Conservation (phyloP, 2,329 filamentous ascomycete species). For the Phialophora verrucosa region DNA sequence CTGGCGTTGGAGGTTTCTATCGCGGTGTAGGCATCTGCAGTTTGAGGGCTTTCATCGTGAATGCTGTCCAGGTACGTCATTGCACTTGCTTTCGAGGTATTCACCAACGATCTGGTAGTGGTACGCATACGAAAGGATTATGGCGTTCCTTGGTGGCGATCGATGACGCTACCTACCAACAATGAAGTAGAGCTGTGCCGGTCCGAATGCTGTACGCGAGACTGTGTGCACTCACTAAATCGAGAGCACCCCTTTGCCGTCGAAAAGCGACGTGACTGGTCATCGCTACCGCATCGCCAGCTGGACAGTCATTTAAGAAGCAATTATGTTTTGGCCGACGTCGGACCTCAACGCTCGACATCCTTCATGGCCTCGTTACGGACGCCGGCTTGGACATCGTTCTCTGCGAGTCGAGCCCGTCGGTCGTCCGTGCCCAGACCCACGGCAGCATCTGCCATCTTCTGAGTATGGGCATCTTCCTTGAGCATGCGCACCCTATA, state of each 20-base stretch:
- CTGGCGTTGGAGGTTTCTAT: constrained; percentile 70
- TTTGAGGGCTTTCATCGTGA: constrained; percentile 85
- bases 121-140: constrained; percentile 89
- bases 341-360: constrained; percentile 17
- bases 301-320: neutral
- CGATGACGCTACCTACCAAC: constrained; percentile 13
- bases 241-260: neutral
- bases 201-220: neutral
- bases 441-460: constrained; percentile 79
- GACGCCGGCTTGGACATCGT: constrained; percentile 6
- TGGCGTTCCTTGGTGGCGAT: constrained; percentile 53
- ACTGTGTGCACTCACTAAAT: neutral
- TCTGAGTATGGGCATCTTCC: constrained; percentile 85
- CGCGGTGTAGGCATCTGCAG: constrained; percentile 80
- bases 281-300: neutral
- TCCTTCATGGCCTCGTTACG: constrained; percentile 30
- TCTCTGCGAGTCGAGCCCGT: constrained; percentile 11
- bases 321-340: neutral
- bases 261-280: neutral
- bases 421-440: constrained; percentile 75
- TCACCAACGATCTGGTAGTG: constrained; percentile 60
- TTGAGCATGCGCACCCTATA: constrained; percentile 77
- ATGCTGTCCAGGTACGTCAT: constrained; percentile 71
- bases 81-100: constrained; percentile 1
- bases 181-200: neutral